Percentiles rank a stretch among this genome's conserved stretches.
These are phyloP conservation scores for Suillus sp. DNA, from an alignment of 768 basidiomycete species.

Conservation along the genomic window DNA sequence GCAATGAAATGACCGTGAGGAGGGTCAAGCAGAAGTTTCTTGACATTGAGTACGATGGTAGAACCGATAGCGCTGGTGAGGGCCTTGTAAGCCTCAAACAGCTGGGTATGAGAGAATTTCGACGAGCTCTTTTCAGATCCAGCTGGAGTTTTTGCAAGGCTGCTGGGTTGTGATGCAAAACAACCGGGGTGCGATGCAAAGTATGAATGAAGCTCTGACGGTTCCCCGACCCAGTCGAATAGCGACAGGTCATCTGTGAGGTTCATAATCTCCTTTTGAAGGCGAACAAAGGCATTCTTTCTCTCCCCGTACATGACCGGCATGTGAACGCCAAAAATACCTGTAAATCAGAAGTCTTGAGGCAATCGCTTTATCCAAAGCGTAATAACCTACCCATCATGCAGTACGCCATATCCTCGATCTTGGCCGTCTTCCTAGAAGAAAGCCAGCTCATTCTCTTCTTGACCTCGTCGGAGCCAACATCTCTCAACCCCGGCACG, in stretches of 20 bases:
- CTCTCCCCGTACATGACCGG: slow-evolving; percentile 34
- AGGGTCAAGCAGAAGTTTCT: slow-evolving; percentile 23
- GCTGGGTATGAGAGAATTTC: slow-evolving; percentile 7
- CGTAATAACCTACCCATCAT: slow-evolving; percentile 19
- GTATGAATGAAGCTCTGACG: slow-evolving; percentile 29
- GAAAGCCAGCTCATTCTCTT: slow-evolving; percentile 33
- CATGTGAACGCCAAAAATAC: slow-evolving; percentile 28
- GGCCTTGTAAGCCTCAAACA: not conserved
- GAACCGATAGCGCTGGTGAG: slow-evolving; percentile 21
- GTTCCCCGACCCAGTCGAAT: slow-evolving; percentile 31
- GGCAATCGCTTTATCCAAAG: slow-evolving; percentile 10
- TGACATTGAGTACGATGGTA: slow-evolving; percentile 14
- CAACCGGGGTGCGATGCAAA: slow-evolving; percentile 27
- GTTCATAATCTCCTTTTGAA: slow-evolving; percentile 33
- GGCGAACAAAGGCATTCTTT: slow-evolving; percentile 24
- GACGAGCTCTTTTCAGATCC: not conserved
- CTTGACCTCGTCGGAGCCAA: slow-evolving; percentile 20
- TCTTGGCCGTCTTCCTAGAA: slow-evolving; percentile 29
- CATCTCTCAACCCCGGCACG: slow-evolving; percentile 22
- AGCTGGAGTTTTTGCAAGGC: not conserved
- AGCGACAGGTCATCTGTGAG: slow-evolving; percentile 27
- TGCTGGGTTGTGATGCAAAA: slow-evolving; percentile 9
- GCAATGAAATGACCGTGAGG: slow-evolving; percentile 33
- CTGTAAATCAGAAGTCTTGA: slow-evolving; percentile 13
- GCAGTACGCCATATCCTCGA: slow-evolving; percentile 34